Percentiles rank a stretch among this genome's conserved stretches.
Conservation (phyloP, 2,329 filamentous ascomycete genomes). For the Cladosporium sp. region DNA sequence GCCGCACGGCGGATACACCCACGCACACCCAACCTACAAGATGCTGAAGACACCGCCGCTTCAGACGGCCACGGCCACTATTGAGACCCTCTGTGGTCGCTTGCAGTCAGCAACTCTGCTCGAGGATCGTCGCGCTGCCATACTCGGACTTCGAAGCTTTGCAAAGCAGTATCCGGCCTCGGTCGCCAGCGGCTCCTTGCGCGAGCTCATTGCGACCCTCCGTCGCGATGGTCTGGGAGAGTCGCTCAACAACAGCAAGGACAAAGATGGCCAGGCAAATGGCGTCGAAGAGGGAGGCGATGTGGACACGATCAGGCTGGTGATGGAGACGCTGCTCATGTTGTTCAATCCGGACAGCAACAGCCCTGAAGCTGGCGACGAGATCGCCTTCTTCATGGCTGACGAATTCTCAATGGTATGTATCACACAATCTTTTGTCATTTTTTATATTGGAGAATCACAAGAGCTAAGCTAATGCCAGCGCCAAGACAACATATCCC, state of each 20-base stretch:
- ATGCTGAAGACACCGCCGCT: slow-evolving; percentile 74
- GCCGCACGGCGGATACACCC: slow-evolving; percentile 6
- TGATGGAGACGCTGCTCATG: slow-evolving; percentile 91
- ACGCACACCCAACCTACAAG: slow-evolving; percentile 7
- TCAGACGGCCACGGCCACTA: slow-evolving; percentile 93
- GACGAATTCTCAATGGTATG: slow-evolving; percentile 91
- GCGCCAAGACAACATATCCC: slow-evolving; percentile 91
- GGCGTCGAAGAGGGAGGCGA: slow-evolving; percentile 47
- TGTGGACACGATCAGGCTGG: slow-evolving; percentile 91
- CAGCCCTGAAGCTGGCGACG: slow-evolving; percentile 84
- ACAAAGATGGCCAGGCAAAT: slow-evolving; percentile 49
- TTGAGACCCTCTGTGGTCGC: slow-evolving; percentile 80
- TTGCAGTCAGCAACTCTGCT: slow-evolving; percentile 85
- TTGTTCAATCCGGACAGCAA: slow-evolving; percentile 69
- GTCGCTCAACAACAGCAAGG: slow-evolving; percentile 15
- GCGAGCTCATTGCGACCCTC: slow-evolving; percentile 79
- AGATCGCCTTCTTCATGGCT: slow-evolving; percentile 91
- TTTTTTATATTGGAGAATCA: slow-evolving; percentile 23
- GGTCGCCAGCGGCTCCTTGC: slow-evolving; percentile 86
- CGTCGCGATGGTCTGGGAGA: slow-evolving; percentile 60
- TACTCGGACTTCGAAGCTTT: slow-evolving; percentile 88
- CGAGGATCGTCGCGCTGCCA: slow-evolving; percentile 89
- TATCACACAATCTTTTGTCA: slow-evolving; percentile 11
- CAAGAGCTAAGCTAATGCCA: slow-evolving; percentile 50
- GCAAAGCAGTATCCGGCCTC: slow-evolving; percentile 95